Base-by-base conservation (phyloP, 2,329 filamentous ascomycete species). In the Aspergillus pseudotamarii region DNA sequence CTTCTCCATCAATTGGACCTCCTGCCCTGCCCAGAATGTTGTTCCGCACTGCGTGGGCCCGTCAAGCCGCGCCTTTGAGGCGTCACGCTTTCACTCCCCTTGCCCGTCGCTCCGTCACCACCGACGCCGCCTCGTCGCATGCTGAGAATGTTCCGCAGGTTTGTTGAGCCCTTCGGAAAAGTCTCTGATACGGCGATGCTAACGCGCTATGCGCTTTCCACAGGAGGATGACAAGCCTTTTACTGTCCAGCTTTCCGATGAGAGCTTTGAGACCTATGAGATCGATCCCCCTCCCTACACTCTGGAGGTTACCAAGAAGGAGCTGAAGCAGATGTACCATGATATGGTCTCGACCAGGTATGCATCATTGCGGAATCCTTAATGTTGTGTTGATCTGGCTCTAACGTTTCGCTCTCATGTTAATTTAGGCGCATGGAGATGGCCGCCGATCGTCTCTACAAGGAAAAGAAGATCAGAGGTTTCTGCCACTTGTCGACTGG, bases 401-500 rank as follows among this genome's bases (percentile, higher is more conserved):
- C 60, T 51, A 57, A 63, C 21, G 19, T 32, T 34, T 19, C 30
- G 16, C 21, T 32, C 53, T 10, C 41, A 14, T 38, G 16, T 58
- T 41, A 65, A 48, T 67, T 61, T 73, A 97, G 94, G 84, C 95
- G 96, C 81, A 97, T 99, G 95, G 95, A 99, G 84, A 97, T 99
- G 94, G 94, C 94, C 71, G 93, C 95, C 84, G 95, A 99, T 80
- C 89, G 94, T 79, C 86, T 99, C 76, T 99, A 99, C 92, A 99
- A 99, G 87, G 95, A 98, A 86, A 99, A 99, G 91, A 98, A 99
- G 88, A 98, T 99, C 75, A 92, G 95, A 75, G 95, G 95, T 84
- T 99, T 99, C 91, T 99, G 95, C 85, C 95, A 99, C 84, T 84
- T 99, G 82, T 98, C 95, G 64, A 96, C 91, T 64, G 95, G 95